These are phyloP conservation scores for Beauveria sp. DNA, from an alignment of 2,329 filamentous ascomycete species.

Conservation along the genomic window DNA sequence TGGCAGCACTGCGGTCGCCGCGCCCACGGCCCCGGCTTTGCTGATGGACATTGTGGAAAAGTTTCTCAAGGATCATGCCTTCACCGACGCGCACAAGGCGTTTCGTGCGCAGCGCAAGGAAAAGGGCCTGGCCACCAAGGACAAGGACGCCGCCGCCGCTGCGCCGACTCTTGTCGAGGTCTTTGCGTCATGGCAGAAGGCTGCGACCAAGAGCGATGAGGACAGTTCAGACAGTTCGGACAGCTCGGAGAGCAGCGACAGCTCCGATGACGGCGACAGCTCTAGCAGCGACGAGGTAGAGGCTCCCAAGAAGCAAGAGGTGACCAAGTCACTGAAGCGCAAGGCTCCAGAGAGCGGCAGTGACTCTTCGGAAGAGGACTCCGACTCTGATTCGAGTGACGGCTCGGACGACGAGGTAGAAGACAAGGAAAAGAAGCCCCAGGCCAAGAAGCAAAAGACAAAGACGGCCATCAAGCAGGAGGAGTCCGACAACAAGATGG, in stretches of 20 bases:
- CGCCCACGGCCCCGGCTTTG: constrained; percentile 43
- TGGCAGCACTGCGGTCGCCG: constrained; percentile 16
- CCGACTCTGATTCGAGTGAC: constrained; percentile 13
- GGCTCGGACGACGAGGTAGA: constrained; percentile 31
- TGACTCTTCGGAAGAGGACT: background rate
- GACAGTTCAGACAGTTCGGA: constrained; percentile 4
- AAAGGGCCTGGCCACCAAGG: constrained; percentile 38
- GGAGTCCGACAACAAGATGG: constrained; percentile 9
- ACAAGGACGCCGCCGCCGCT: constrained; percentile 11
- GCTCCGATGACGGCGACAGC: constrained; percentile 20
- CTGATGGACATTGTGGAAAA: constrained; percentile 58
- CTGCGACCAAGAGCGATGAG: constrained; percentile 22
- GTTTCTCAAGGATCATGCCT: constrained; percentile 61
- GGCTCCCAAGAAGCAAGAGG: constrained; percentile 13
- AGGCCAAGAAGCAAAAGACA: constrained; percentile 5
- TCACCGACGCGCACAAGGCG: constrained; percentile 43
- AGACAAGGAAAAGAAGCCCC: constrained; percentile 28
- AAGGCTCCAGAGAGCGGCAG: constrained; percentile 26
- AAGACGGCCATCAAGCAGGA: background rate
- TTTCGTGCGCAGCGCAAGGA: constrained; percentile 42
- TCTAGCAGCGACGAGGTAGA: constrained; percentile 16
- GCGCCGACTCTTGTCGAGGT: constrained; percentile 36
- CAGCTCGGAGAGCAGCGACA: constrained; percentile 17
- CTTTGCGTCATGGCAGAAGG: constrained; percentile 42
- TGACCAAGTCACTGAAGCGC: constrained; percentile 28